Evolutionary conservation across 495 filamentous ascomycete genomes (phyloP).

Genomic region (Tricharina praecox): DNA sequence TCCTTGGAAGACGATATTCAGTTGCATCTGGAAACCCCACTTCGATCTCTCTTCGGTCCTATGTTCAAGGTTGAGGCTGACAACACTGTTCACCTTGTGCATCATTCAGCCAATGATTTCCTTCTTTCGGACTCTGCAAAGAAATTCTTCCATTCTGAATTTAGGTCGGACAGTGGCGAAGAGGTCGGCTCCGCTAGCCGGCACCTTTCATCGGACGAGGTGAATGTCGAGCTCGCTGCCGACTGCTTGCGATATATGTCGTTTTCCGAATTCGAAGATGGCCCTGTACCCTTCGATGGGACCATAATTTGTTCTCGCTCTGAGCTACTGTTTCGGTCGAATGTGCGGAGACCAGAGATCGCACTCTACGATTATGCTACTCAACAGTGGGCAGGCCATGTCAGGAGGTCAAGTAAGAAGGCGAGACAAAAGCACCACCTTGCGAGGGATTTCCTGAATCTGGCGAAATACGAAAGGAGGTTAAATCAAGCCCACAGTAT

Average conservation of each 20-base stretch:
- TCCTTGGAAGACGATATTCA: slow-evolving; percentile 6
- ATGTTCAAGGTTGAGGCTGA: slow-evolving; percentile 5
- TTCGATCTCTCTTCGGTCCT: slow-evolving; percentile 6
- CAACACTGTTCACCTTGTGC: slow-evolving; percentile 7
- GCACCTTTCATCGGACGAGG: not conserved
- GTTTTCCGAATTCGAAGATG: slow-evolving; percentile 1
- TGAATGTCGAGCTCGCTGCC: slow-evolving; percentile 6
- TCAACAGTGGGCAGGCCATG: no score
- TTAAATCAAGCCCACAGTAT: no score
- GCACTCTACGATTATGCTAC: no score
- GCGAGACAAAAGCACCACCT: no score
- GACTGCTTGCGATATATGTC: slow-evolving; percentile 6
- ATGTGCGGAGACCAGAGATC: no score
- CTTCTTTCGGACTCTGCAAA: not conserved
- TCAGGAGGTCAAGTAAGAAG: no score
- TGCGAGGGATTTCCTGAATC: no score
- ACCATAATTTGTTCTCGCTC: no score
- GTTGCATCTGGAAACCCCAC: not conserved
- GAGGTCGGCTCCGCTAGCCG: not conserved
- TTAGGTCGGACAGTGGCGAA: not conserved
- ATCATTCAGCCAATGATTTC: slow-evolving; percentile 9
- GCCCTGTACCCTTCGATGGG: no score
- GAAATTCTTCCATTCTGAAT: not conserved
- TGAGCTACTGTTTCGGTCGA: no score
- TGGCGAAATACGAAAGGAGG: no score